Conservation (phyloP, 306 rosid species). For the Styphnolobium japonicum region DNA sequence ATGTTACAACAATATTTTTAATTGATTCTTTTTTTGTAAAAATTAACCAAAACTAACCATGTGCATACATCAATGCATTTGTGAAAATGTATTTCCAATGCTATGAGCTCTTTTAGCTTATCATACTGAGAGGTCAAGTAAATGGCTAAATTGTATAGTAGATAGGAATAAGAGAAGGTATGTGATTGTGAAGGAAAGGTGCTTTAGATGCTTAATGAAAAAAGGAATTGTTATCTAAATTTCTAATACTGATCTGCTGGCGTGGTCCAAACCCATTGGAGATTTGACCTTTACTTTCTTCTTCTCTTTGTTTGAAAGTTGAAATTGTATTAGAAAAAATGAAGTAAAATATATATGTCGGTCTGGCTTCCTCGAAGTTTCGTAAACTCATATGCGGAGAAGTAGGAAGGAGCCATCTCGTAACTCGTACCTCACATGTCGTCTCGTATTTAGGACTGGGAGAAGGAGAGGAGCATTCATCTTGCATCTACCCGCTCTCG, state of each 20-base stretch:
- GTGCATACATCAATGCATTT: too few species aligned
- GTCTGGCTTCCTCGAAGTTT: not conserved
- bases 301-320: not conserved
- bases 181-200: not conserved
- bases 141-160: too few species aligned
- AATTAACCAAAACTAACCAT: too few species aligned
- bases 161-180: too few species aligned
- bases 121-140: too few species aligned
- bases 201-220: not conserved
- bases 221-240: not conserved
- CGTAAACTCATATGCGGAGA: conserved; percentile 32
- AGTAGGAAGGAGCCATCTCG: conserved; percentile 9
- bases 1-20: too few species aligned
- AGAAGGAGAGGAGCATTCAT: too few species aligned
- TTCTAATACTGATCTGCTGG: not conserved
- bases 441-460: too few species aligned
- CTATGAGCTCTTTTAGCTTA: too few species aligned
- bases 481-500: not conserved
- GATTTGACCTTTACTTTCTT: not conserved
- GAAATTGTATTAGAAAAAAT: not conserved
- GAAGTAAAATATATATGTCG: not conserved
- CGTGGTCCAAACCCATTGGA: not conserved
- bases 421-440: too few species aligned
- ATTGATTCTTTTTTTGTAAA: too few species aligned
- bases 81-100: too few species aligned